phyloP scores from a whole-genome alignment of 2,329 filamentous ascomycete species.

The Alternaria hordeiaustralica region DNA sequence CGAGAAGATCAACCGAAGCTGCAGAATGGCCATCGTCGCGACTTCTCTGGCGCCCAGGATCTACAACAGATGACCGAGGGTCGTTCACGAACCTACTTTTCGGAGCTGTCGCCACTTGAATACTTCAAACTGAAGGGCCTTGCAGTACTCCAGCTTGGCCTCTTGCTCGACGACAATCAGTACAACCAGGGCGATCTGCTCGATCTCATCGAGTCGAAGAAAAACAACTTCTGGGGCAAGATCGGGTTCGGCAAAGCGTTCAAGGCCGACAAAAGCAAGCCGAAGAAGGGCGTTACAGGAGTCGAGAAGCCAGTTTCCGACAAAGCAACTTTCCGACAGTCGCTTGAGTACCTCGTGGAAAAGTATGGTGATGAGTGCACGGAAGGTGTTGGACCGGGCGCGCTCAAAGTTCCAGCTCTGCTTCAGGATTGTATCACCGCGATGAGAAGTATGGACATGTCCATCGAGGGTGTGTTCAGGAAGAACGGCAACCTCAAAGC shows the following conservation, averaged over 20 bases:
- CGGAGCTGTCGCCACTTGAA: constrained; percentile 90
- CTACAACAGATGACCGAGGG: constrained; percentile 59
- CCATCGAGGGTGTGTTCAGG: constrained; percentile 96
- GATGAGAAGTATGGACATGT: constrained; percentile 99
- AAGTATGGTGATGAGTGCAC: constrained; percentile 97
- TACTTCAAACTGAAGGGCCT: constrained; percentile 98
- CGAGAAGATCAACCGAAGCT: constrained; percentile 69
- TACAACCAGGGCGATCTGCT: constrained; percentile 95
- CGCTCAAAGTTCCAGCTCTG: constrained; percentile 87
- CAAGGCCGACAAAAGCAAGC: constrained; percentile 63
- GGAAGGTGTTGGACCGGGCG: constrained; percentile 90
- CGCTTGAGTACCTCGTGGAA: constrained; percentile 86
- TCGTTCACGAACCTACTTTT: constrained; percentile 83
- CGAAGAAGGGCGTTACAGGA: constrained; percentile 72
- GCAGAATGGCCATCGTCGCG: constrained; percentile 72
- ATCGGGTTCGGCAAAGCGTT: constrained; percentile 90
- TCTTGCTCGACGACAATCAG: constrained; percentile 85
- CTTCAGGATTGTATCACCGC: constrained; percentile 93
- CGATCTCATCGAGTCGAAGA: constrained; percentile 89
- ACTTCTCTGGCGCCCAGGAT: constrained; percentile 64
- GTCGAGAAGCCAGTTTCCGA: constrained; percentile 46
- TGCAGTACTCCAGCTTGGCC: constrained; percentile 93
- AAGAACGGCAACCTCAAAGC: constrained; percentile 99
- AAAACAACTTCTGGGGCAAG: constrained; percentile 97
- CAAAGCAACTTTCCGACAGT: constrained; percentile 91